Evolutionary conservation across 257 asterid species (phyloP), one percentile per base, ranked within the genome.

Genomic region (Haberlea rhodopensis): DNA sequence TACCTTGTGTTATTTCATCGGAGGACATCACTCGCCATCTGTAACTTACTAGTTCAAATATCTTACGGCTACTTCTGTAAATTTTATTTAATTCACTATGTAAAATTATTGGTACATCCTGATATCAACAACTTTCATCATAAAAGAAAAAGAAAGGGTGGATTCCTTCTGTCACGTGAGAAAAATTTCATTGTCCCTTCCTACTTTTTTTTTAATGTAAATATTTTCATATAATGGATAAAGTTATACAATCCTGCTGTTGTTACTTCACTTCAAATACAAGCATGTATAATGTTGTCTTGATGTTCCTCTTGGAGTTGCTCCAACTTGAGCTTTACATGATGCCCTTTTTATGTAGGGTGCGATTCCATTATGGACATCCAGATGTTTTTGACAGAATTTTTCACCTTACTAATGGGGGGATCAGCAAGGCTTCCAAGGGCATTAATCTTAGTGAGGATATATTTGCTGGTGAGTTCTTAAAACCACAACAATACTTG

Each of bases 381-480:
- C 98, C 98, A 11, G 98, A 92, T 26, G 97, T 92, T 61, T 92
- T 92, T 52, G 98, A 92, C 62, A 84, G 97, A 71, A 87, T 92
- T 52, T 92, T 92, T 73, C 98, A 92, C 84, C 82, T 92, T 62
- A 92, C 98, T 52, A 96, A 97, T 19, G 98, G 98, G 63, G 98
- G 98, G 76, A 85, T 92, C 71, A 92, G 98, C 77, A 92, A 92
- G 79, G 87, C 98, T 66, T 92, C 98, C 40, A 73, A 81, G 72
- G 98, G 97, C 71, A 87, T 92, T 81, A 92, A 89, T 76, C 98
- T 92, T 53, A 89, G 97, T 48, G 98, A 92, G 84, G 98, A 92
- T 78, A 92, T 92, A 58, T 92, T 91, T 81, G 98, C 98, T 59
- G 98, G 98, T 91, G 81, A 78, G 91, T 40, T 67, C 66, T 59